phyloP scores from a whole-genome alignment of 257 asterid species.

The Scutellaria baicalensis region DNA sequence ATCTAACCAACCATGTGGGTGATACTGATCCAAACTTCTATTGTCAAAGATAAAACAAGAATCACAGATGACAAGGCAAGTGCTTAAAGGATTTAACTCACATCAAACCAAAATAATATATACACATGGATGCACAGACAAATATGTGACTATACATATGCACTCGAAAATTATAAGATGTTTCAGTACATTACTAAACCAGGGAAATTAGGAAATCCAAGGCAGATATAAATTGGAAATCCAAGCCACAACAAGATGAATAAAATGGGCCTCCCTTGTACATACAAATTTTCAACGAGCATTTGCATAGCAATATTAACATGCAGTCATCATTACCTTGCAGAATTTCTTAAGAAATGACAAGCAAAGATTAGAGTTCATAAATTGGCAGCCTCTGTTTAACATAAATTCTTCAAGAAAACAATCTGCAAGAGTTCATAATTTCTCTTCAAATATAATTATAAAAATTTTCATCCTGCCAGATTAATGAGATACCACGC shows the following conservation, averaged over 20 bases:
- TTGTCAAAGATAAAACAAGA: neutral
- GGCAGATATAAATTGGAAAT: neutral
- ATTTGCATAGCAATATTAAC: neutral
- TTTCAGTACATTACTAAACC: neutral
- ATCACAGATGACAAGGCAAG: neutral
- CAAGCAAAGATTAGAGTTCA: neutral
- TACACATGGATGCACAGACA: neutral
- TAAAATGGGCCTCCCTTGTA: neutral
- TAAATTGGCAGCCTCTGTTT: neutral
- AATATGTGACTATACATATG: neutral
- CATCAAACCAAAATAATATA: neutral
- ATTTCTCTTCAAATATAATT: neutral
- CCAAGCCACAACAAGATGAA: neutral
- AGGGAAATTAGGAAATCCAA: neutral
- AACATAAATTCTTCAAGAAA: neutral
- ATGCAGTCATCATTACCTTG: neutral
- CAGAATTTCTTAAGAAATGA: neutral
- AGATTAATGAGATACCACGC: neutral
- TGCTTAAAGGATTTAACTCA: conserved; percentile 5
- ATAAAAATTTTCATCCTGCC: neutral
- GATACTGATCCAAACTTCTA: neutral
- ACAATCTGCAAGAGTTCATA: neutral
- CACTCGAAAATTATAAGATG: too few species aligned
- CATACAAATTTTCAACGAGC: neutral
- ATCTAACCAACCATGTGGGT: neutral